Percentiles rank a stretch among this genome's conserved stretches.
phyloP scores from a whole-genome alignment of 352 stramenopile genomes.

The Globisporangium recalcitrans region DNA sequence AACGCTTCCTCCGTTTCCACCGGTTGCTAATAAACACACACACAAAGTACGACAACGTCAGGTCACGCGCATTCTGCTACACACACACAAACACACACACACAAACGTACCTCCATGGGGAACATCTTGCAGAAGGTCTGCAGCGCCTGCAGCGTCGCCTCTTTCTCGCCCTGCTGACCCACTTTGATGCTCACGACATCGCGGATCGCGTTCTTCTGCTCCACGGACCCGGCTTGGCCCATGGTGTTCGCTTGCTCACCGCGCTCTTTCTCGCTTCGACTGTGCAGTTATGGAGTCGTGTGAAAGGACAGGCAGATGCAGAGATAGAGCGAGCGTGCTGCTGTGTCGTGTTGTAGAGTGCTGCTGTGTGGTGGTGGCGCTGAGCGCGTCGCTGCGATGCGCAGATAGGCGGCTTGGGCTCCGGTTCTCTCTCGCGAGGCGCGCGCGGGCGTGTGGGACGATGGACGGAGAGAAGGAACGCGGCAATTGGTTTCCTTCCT shows the following conservation, averaged over 20 bases:
- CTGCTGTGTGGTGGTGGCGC: background rate
- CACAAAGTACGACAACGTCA: background rate
- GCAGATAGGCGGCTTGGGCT: background rate
- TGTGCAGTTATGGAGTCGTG: background rate
- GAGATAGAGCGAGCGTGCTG: background rate
- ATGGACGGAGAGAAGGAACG: conserved; percentile 1
- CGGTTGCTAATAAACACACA: conserved; percentile 14
- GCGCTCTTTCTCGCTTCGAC: conserved; percentile 5
- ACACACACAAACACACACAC: background rate
- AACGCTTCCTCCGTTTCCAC: conserved; percentile 26
- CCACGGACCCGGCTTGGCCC: conserved; percentile 71
- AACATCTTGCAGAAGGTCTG: conserved; percentile 77
- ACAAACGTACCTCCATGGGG: conserved; percentile 42
- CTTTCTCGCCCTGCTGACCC: conserved; percentile 33
- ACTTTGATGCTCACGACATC: conserved; percentile 59
- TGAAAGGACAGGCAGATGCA: background rate
- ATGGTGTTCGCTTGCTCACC: conserved; percentile 21
- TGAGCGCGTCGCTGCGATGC: background rate
- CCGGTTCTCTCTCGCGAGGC: background rate
- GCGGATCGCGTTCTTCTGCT: conserved; percentile 77
- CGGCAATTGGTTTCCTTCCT: background rate
- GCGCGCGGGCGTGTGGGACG: background rate
- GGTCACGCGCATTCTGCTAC: background rate
- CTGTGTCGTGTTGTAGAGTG: background rate
- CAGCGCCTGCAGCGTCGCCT: conserved; percentile 45